These are phyloP conservation scores for Picea sitchensis DNA, from an alignment of 75 land plant genomes.

Conservation along the genomic window DNA sequence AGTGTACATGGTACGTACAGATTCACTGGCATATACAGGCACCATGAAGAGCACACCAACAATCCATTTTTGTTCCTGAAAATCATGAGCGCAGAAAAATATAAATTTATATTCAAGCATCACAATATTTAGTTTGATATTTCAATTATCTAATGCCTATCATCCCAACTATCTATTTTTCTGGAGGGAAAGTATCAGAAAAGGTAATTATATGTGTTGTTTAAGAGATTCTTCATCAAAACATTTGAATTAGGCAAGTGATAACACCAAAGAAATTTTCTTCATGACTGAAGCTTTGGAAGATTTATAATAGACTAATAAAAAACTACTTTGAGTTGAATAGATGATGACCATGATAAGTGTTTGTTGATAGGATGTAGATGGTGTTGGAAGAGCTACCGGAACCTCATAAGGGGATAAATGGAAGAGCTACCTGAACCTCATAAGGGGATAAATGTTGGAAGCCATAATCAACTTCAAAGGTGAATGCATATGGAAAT, in stretches of 20 bases:
- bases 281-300: too few species aligned
- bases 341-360: too few species aligned
- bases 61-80: constrained; percentile 88
- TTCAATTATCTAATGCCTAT: neutral
- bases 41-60: constrained; percentile 76
- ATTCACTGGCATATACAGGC: constrained; percentile 73
- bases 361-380: neutral
- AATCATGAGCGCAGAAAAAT: neutral
- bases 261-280: too few species aligned
- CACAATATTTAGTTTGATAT: neutral
- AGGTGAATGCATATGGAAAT: neutral
- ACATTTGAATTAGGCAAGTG: too few species aligned
- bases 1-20: constrained; percentile 36
- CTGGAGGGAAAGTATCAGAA: too few species aligned
- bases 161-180: neutral
- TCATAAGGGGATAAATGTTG: neutral
- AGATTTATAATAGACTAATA: too few species aligned
- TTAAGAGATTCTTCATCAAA: too few species aligned
- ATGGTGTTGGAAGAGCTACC: neutral
- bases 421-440: neutral
- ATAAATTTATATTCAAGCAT: neutral
- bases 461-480: neutral
- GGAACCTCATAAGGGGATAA: neutral
- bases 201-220: too few species aligned
- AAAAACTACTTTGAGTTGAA: too few species aligned